phyloP scores from a whole-genome alignment of 75 land plant genomes.

The Selaginella tamariscina region DNA sequence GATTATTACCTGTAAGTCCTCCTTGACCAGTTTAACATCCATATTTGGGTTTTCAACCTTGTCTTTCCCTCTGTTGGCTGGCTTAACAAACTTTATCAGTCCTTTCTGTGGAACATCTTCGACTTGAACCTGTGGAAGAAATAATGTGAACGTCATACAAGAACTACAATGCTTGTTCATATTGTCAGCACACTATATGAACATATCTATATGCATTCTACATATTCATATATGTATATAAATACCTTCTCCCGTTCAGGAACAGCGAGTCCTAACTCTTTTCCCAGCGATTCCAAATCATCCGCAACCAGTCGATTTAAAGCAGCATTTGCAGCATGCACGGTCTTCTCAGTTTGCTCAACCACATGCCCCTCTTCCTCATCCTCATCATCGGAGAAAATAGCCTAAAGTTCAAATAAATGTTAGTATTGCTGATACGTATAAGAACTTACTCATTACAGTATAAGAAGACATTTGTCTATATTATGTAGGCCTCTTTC shows the following conservation, averaged over 20 bases:
- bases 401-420: conserved; percentile 13
- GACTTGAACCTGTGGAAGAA: neutral
- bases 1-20: too few relatives aligned
- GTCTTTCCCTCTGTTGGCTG: conserved; percentile 5
- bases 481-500: too few relatives aligned
- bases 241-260: conserved; percentile 25
- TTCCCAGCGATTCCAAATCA: conserved; percentile 89
- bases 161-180: conserved; percentile 5
- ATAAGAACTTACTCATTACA: too few relatives aligned
- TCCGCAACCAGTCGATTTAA: conserved; percentile 80
- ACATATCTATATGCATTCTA: neutral
- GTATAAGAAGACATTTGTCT: too few relatives aligned
- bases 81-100: neutral
- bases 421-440: neutral
- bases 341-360: conserved; percentile 23
- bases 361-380: conserved; percentile 18
- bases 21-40: too few relatives aligned
- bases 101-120: neutral
- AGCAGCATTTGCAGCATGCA: conserved; percentile 56
- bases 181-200: too few relatives aligned
- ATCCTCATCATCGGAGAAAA: conserved; percentile 80
- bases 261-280: conserved; percentile 83
- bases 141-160: neutral
- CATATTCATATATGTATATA: neutral
- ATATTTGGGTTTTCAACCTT: too few relatives aligned